Conservation (phyloP, 768 basidiomycete species). For the Leccinum aurantiacum region DNA sequence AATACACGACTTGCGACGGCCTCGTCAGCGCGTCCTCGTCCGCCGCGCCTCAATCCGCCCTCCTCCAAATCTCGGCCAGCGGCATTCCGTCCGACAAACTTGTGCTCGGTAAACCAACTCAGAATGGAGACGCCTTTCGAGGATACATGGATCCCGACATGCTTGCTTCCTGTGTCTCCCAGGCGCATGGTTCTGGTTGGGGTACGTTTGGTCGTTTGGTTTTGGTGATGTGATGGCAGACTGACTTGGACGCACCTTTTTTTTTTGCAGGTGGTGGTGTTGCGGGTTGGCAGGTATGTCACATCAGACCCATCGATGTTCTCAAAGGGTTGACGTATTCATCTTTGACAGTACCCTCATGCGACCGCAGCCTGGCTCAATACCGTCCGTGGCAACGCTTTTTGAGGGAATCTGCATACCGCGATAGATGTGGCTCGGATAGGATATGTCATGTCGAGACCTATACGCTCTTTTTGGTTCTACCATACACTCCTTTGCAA, state of each 20-base stretch:
- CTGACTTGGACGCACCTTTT: too few species aligned
- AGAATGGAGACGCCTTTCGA: too few species aligned
- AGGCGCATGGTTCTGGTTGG: conserved; percentile 40
- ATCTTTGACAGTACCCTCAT: conserved; percentile 35
- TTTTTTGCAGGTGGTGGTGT: conserved; percentile 29
- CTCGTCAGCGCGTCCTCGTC: conserved; percentile 41
- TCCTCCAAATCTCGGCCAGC: conserved; percentile 49
- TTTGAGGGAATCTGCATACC: too few species aligned
- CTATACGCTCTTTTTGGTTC: too few species aligned
- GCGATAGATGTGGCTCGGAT: too few species aligned
- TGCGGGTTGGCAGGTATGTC: conserved; percentile 36
- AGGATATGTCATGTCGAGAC: too few species aligned
- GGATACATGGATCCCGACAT: conserved; percentile 52
- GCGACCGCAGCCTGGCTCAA: conserved; percentile 38
- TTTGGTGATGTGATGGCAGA: neutral
- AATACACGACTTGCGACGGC: conserved; percentile 37
- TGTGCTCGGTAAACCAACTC: conserved; percentile 73
- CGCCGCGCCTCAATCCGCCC: conserved; percentile 39
- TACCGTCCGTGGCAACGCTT: conserved; percentile 9
- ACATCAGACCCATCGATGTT: neutral
- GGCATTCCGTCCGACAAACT: conserved; percentile 66
- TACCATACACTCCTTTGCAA: too few species aligned
- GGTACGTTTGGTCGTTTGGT: conserved; percentile 2
- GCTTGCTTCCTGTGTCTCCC: conserved; percentile 56
- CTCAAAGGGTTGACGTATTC: neutral